Evolutionary conservation across 345 rosid species (phyloP).

Genomic region (Excoecaria cochinchinensis): DNA sequence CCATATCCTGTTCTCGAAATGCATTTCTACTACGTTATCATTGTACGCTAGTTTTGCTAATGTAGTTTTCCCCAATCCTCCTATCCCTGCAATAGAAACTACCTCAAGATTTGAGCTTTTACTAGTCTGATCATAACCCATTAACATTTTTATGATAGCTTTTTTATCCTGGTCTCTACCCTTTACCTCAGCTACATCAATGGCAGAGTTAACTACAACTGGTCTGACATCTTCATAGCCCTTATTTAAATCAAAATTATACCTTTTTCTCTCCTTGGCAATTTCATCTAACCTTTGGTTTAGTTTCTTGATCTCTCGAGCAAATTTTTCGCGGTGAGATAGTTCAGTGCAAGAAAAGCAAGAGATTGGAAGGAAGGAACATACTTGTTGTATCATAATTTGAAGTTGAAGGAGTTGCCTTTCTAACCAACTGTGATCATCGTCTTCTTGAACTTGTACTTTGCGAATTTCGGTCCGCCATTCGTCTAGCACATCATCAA

Average conservation of each 20-base stretch:
- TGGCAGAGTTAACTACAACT: not conserved
- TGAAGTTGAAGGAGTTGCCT: not conserved
- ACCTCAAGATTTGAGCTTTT: not conserved
- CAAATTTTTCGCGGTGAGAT: not conserved
- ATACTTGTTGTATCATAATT: not conserved
- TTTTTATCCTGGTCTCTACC: not conserved
- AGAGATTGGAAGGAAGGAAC: not conserved
- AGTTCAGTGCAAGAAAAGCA: not conserved
- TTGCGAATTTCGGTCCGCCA: constrained; percentile 4
- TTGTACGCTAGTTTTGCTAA: constrained; percentile 9
- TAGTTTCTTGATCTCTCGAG: not conserved
- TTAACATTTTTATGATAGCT: not conserved
- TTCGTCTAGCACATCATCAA: constrained; percentile 13
- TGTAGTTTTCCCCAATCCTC: constrained; percentile 22
- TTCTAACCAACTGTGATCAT: not conserved
- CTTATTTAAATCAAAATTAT: not conserved
- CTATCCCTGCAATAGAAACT: constrained; percentile 4
- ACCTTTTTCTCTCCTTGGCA: not conserved
- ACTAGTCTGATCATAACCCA: not conserved
- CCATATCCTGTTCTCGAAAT: constrained; percentile 16
- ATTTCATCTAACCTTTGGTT: not conserved
- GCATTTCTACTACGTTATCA: not conserved
- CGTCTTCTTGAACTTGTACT: not conserved
- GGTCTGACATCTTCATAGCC: not conserved
- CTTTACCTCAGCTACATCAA: not conserved